A percentile compares a stretch with the other conserved stretches of the same genome.
Evolutionary conservation across 2,329 filamentous ascomycete genomes (phyloP).

Genomic region (Alternaria novae-zelandiae): DNA sequence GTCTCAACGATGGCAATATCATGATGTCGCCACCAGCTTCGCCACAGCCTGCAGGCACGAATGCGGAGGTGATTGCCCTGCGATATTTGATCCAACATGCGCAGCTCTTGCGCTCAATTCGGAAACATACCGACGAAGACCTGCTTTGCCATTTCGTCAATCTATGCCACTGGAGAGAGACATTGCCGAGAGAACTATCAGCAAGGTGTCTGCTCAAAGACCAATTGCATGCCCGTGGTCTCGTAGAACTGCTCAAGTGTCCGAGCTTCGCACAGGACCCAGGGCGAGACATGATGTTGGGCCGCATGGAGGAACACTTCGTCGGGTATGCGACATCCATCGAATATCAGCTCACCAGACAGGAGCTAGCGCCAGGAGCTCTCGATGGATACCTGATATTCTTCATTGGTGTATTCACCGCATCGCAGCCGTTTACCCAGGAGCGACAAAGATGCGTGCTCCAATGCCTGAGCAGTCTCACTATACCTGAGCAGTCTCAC

Average conservation of each 20-base stretch:
- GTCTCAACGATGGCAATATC: slow-evolving; percentile 11
- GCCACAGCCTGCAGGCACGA: background rate
- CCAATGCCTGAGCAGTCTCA: slow-evolving; percentile 1
- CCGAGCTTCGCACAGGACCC: background rate
- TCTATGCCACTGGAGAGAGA: background rate
- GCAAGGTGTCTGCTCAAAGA: background rate
- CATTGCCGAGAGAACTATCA: background rate
- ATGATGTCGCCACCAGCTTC: background rate
- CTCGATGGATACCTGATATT: background rate
- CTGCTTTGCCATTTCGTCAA: background rate
- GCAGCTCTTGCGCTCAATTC: background rate
- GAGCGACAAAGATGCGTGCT: background rate
- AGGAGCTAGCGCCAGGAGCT: background rate
- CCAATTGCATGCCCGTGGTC: background rate
- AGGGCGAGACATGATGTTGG: background rate
- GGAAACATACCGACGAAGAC: background rate
- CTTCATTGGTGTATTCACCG: background rate
- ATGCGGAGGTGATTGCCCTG: background rate
- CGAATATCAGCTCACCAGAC: background rate
- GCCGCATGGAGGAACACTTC: background rate
- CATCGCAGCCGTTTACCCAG: background rate
- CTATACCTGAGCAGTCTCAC: slow-evolving; percentile 4
- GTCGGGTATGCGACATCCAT: background rate
- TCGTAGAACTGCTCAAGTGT: background rate
- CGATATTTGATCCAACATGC: background rate